Percentiles rank a stretch among this genome's conserved stretches.
Conservation (phyloP, 495 filamentous ascomycete species). For the Halenospora varia region DNA sequence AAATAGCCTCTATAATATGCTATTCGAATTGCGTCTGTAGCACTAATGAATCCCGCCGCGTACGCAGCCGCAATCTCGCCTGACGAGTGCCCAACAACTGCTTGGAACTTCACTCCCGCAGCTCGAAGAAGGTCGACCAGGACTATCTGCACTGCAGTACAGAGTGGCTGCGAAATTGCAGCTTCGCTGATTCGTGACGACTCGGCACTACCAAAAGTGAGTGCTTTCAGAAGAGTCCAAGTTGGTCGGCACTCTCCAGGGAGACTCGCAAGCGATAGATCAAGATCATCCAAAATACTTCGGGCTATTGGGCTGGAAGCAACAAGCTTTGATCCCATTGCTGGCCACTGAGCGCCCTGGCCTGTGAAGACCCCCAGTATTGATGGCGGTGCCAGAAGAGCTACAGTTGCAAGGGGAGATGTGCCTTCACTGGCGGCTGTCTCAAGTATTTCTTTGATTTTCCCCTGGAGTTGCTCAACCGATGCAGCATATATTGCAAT, state of each 20-base stretch:
- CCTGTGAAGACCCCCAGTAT: constrained; percentile 38
- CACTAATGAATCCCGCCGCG: constrained; percentile 33
- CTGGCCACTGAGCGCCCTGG: constrained; percentile 43
- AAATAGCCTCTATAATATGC: constrained; percentile 49
- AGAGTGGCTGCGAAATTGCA: constrained; percentile 43
- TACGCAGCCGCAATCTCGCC: constrained; percentile 56
- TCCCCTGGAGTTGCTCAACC: too few species aligned
- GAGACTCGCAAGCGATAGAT: constrained; percentile 38
- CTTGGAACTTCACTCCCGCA: constrained; percentile 35
- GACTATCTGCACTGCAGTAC: constrained; percentile 40
- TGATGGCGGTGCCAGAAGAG: neutral
- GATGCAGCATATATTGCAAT: too few species aligned
- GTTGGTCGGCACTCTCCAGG: constrained; percentile 31
- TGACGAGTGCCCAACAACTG: constrained; percentile 56
- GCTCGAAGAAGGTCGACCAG: constrained; percentile 41
- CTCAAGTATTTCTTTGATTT: too few species aligned
- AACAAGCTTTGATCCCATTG: constrained; percentile 52
- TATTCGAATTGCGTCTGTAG: constrained; percentile 39
- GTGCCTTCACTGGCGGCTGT: constrained; percentile 10
- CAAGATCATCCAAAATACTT: constrained; percentile 30
- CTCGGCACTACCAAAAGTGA: constrained; percentile 26
- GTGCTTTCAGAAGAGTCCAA: constrained; percentile 42
- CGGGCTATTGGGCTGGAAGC: constrained; percentile 17
- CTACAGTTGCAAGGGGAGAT: constrained; percentile 24
- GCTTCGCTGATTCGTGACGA: constrained; percentile 37